Base-by-base conservation (phyloP, 2,329 filamentous ascomycete species). In the Diaporthe vexans region DNA sequence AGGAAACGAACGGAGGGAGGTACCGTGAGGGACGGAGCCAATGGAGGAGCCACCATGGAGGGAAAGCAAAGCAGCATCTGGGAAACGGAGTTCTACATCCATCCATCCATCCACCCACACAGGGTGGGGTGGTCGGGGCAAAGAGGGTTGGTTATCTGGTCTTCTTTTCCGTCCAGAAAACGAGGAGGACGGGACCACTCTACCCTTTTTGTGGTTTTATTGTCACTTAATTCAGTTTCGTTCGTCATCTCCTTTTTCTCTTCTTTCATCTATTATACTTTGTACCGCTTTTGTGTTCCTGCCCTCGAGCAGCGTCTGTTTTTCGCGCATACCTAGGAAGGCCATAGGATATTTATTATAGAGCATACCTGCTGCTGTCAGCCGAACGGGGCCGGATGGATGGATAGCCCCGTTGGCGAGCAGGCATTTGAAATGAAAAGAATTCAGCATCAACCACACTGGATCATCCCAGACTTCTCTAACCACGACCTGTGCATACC, bases 141-240 rank as follows among this genome's bases (percentile, higher is more conserved):
- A n/a, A n/a, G n/a, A n/a, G n/a, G n/a, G n/a, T n/a, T n/a, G n/a
- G n/a, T n/a, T n/a, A n/a, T n/a, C n/a, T n/a, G n/a, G n/a, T n/a
- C n/a, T n/a, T n/a, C n/a, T n/a, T n/a, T n/a, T n/a, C n/a, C n/a
- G n/a, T n/a, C n/a, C n/a, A n/a, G n/a, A n/a, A n/a, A n/a, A n/a
- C n/a, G n/a, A n/a, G n/a, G n/a, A n/a, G n/a, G n/a, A n/a, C n/a
- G n/a, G n/a, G n/a, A n/a, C n/a, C n/a, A n/a, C n/a, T n/a, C n/a
- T n/a, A n/a, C n/a, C n/a, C n/a, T n/a, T n/a, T n/a, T n/a, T n/a
- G n/a, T n/a, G n/a, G n/a, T n/a, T n/a, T 17, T 61, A 24, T 61
- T 29, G 29, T 61, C 56, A 37, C 58, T 61, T 63, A 63, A 63
- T 72, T 52, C 43, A 72, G 40, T n/a, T n/a, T n/a, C n/a, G n/a